Percentiles rank a stretch among this genome's conserved stretches.
Conservation (phyloP, 2,329 filamentous ascomycete genomes). For the Penicillium sp. region DNA sequence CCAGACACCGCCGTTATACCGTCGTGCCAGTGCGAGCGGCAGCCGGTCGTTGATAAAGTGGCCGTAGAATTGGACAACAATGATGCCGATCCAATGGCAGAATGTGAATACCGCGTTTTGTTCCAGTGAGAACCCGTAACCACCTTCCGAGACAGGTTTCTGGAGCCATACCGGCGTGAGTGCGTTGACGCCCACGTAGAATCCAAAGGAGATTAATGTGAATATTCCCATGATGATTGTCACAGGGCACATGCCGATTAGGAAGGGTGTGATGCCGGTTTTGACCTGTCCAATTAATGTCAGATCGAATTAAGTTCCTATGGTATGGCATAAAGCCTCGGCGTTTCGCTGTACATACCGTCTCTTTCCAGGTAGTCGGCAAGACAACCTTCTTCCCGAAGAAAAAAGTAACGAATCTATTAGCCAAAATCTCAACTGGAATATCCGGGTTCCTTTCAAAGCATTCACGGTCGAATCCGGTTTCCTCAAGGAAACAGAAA, state of each 20-base stretch:
- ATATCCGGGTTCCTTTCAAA: conserved; percentile 17
- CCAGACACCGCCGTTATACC: conserved; percentile 32
- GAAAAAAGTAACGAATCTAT: conserved; percentile 29
- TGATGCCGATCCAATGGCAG: conserved; percentile 42
- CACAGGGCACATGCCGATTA: conserved; percentile 36
- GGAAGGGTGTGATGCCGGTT: conserved; percentile 24
- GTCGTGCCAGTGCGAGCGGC: conserved; percentile 34
- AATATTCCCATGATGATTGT: conserved; percentile 41
- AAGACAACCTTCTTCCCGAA: conserved; percentile 23
- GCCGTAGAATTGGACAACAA: conserved; percentile 37
- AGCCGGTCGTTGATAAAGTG: conserved; percentile 42
- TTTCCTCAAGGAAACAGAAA: conserved; percentile 43
- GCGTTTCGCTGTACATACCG: conserved; percentile 10
- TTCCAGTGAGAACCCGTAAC: conserved; percentile 44
- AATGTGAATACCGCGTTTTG: conserved; percentile 44
- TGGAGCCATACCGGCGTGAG: conserved; percentile 42
- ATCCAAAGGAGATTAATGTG: conserved; percentile 38
- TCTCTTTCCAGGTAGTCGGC: conserved; percentile 25
- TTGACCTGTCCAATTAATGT: conserved; percentile 9
- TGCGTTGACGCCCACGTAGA: conserved; percentile 35
- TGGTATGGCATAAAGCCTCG: background rate
- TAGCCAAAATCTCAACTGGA: conserved; percentile 18
- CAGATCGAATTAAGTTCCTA: background rate
- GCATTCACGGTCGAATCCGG: conserved; percentile 32
- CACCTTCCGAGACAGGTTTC: conserved; percentile 34